Evolutionary conservation across 805 yeast species (phyloP), one percentile per base, ranked within the genome.

Genomic region (Lipomyces anomalus): DNA sequence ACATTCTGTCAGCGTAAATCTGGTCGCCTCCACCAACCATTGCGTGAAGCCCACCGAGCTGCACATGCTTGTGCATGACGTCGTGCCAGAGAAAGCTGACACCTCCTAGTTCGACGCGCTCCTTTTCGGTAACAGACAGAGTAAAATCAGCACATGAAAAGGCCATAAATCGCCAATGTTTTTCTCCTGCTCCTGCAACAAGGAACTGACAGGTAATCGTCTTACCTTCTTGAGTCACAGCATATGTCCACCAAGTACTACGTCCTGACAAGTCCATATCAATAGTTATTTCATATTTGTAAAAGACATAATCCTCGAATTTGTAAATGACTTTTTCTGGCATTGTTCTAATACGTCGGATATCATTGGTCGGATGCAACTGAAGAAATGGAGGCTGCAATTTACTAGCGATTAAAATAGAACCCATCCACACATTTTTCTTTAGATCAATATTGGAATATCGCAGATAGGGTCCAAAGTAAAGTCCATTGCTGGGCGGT

Each of bases 11-110:
- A 42, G 89, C 79, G 63, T 90, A 90, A 41, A 90, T 74, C 67
- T 90, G 98, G 66, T 90, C 98, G 26, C 98, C 98, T 42, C 97
- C 97, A 23, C 97, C 97, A 23, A 92, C 69, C 95, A 90, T 89
- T 3, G 87, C 97, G 63, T 90, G 96, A 65, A 86, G 86, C 35
- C 72, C 76, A 33, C 75, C 76, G 33, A 72, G 68, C 4, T 63
- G 56, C 16, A 68, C 63, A 60, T 90, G 96, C 48, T 78, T 76
- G 22, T 73, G 69, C 56, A 89, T 57, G 2, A 90, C 94, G 60
- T 92, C 97, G 33, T 69, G 72, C 97, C 97, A 90, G 52, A 92
- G 65, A 1, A 85, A 80, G 6, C 89, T 85, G 48, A 79, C 77
- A 2, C 56, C 56, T n/a, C 56, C 56, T 66, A 79, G 92, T 4